Evolutionary conservation across 768 basidiomycete species (phyloP).

Genomic region (Flagelloscypha sp.): DNA sequence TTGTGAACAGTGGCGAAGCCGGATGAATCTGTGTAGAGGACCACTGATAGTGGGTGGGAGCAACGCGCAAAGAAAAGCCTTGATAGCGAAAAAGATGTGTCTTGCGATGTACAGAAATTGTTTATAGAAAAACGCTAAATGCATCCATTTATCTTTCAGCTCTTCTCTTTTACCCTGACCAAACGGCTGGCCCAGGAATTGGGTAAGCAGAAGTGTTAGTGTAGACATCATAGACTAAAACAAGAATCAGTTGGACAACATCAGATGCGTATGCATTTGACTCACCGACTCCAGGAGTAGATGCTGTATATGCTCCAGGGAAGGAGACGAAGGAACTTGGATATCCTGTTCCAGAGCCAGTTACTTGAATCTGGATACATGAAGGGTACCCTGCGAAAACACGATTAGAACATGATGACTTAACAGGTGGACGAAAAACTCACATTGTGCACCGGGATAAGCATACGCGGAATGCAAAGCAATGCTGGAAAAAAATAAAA

Average conservation of each 20-base stretch:
- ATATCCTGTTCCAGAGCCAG: slow-evolving; percentile 34
- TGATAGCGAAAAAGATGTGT: too few species aligned
- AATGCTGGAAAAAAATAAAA: slow-evolving; percentile 19
- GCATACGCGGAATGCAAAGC: slow-evolving; percentile 28
- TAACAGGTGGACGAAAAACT: too few species aligned
- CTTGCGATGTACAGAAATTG: too few species aligned
- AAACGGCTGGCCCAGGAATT: too few species aligned
- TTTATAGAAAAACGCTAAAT: too few species aligned
- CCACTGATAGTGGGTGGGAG: too few species aligned
- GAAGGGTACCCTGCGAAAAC: slow-evolving; percentile 38
- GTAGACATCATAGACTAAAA: slow-evolving; percentile 27
- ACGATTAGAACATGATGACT: slow-evolving; percentile 29
- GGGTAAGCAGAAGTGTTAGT: too few species aligned
- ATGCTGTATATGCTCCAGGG: slow-evolving; percentile 35
- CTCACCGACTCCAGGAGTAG: slow-evolving; percentile 19
- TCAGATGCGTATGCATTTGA: background rate
- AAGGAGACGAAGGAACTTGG: slow-evolving; percentile 41
- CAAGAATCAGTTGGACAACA: background rate
- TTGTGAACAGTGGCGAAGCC: too few species aligned
- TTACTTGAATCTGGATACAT: slow-evolving; percentile 39
- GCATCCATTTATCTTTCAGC: too few species aligned
- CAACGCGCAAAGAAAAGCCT: too few species aligned
- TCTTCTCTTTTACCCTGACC: too few species aligned
- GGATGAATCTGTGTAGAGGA: too few species aligned
- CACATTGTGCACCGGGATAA: background rate